Evolutionary conservation across 2,329 filamentous ascomycete species (phyloP).

Genomic region (Emergomyces africanus): DNA sequence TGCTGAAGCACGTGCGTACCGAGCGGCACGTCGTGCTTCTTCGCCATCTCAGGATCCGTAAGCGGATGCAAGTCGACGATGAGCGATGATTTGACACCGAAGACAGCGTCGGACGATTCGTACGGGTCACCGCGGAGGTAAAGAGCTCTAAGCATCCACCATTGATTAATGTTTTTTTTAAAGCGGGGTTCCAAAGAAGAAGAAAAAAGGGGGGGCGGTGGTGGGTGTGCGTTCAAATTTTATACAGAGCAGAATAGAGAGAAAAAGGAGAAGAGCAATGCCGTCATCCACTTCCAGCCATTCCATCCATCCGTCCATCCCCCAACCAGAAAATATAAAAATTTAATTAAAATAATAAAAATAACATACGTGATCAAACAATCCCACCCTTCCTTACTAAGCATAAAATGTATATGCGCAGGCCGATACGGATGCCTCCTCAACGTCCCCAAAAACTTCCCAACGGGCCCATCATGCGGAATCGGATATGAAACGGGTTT

Average conservation of each 20-base stretch:
- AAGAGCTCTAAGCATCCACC: slow-evolving; percentile 36
- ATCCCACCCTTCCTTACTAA: slow-evolving; percentile 63
- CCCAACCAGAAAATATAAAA: not conserved
- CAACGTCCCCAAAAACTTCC: slow-evolving; percentile 51
- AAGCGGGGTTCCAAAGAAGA: no score
- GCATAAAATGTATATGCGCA: slow-evolving; percentile 80
- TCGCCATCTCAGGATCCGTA: slow-evolving; percentile 39
- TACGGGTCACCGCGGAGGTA: slow-evolving; percentile 70
- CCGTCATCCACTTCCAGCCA: not conserved
- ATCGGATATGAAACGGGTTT: slow-evolving; percentile 78
- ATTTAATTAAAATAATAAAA: not conserved
- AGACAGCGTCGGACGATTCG: slow-evolving; percentile 72
- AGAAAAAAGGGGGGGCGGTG: not conserved
- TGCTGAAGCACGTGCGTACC: slow-evolving; percentile 53
- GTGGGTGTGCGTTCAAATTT: not conserved
- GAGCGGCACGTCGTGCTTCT: slow-evolving; percentile 48
- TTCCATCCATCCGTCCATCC: not conserved
- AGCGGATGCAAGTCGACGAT: slow-evolving; percentile 51
- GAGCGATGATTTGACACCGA: slow-evolving; percentile 72
- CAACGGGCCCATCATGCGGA: slow-evolving; percentile 72
- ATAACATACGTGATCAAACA: slow-evolving; percentile 63
- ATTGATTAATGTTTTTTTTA: slow-evolving; percentile 31
- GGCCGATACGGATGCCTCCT: slow-evolving; percentile 67
- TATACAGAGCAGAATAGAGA: not conserved
- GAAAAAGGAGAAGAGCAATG: not conserved